Conservation (phyloP, 352 stramenopile species). For the Globisporangium sylvaticum region DNA sequence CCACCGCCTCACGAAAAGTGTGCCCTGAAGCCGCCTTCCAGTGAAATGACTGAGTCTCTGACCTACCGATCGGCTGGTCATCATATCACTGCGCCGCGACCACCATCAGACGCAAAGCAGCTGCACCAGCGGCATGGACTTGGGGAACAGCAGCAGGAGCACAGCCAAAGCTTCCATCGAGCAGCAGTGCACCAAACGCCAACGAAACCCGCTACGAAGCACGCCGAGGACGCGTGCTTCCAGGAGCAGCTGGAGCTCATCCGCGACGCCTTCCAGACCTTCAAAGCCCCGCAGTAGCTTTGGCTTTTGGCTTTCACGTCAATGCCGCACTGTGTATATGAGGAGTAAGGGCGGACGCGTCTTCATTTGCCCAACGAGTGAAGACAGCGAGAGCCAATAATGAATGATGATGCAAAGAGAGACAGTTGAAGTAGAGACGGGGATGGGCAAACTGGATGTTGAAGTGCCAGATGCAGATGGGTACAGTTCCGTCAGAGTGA, state of each 20-base stretch:
- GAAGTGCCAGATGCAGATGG: conserved; percentile 6
- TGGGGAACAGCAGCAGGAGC: not conserved
- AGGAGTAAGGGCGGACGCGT: not conserved
- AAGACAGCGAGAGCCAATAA: no score
- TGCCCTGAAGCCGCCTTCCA: no score
- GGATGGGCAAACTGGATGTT: conserved; percentile 2
- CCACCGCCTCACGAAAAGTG: no score
- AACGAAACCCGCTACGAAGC: not conserved
- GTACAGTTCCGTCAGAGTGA: not conserved
- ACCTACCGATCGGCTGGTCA: no score
- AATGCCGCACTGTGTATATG: not conserved
- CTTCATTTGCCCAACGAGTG: not conserved
- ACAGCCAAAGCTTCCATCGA: not conserved
- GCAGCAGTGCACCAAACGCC: not conserved
- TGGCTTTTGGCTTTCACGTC: not conserved
- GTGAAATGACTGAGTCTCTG: no score
- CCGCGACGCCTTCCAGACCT: conserved; percentile 27
- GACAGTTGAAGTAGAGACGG: not conserved
- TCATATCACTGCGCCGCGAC: no score
- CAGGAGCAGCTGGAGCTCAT: conserved; percentile 37
- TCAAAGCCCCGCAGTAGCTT: not conserved
- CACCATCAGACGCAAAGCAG: no score
- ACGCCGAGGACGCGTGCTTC: conserved; percentile 19
- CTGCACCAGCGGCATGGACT: no score
- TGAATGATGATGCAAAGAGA: no score